Evolutionary conservation across 192 early-diverging fungal genomes (phyloP).

Genomic region (Linnemannia exigua): DNA sequence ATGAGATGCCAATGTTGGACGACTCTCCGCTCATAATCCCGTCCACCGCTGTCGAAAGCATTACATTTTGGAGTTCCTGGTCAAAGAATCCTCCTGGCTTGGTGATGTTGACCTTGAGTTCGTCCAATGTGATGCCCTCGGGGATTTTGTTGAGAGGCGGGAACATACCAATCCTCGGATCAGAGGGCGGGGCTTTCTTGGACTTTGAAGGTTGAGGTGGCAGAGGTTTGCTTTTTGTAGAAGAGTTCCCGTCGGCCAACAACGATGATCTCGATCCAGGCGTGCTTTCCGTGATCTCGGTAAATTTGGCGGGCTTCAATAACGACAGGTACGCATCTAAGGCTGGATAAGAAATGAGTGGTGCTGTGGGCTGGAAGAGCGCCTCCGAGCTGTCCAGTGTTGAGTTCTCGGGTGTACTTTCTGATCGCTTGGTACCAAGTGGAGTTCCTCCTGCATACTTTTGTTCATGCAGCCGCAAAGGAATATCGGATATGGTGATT

Average conservation of each 20-base stretch:
- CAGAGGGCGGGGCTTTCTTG: slow-evolving; percentile 27
- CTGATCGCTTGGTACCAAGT: slow-evolving; percentile 36
- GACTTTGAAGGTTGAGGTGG: slow-evolving; percentile 4
- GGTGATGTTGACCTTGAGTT: slow-evolving; percentile 54
- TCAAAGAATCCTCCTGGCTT: slow-evolving; percentile 50
- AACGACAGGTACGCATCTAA: slow-evolving; percentile 50
- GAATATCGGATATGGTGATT: not conserved
- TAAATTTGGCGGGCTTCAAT: slow-evolving; percentile 27
- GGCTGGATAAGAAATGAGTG: slow-evolving; percentile 38
- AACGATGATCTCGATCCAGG: not conserved
- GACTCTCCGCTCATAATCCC: slow-evolving; percentile 52
- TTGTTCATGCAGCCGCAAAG: not conserved
- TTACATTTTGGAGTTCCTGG: slow-evolving; percentile 52
- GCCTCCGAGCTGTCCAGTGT: slow-evolving; percentile 30
- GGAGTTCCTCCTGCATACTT: slow-evolving; percentile 42
- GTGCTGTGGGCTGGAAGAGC: slow-evolving; percentile 44
- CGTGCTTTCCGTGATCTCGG: slow-evolving; percentile 8
- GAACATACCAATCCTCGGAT: slow-evolving; percentile 48
- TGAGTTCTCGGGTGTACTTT: slow-evolving; percentile 20
- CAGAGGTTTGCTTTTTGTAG: slow-evolving; percentile 1
- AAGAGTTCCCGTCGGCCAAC: not conserved
- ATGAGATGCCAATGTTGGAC: slow-evolving; percentile 42
- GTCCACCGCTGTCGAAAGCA: slow-evolving; percentile 48
- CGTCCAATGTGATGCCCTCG: slow-evolving; percentile 35
- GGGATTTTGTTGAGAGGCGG: slow-evolving; percentile 51